Base-by-base conservation (phyloP, 441 rosid genomes). In the Sinapis alba region DNA sequence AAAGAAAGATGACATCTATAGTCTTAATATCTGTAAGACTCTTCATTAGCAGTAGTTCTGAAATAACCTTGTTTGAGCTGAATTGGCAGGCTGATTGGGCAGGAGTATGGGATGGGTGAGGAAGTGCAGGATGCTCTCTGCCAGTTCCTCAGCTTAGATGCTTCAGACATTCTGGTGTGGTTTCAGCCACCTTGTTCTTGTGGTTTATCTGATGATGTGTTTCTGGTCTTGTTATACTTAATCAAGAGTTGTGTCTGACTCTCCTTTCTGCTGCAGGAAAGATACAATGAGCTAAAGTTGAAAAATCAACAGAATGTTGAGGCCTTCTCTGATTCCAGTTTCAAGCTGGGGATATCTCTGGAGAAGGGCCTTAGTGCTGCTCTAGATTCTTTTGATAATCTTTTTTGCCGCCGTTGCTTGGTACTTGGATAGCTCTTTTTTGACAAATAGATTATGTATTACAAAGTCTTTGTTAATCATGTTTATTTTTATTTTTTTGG, bases 351-450 rank as follows among this genome's bases (percentile, higher is more conserved):
- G 72, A 83, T 91, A 60, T 72, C 60, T 61, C 69, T 72, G 45
- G 73, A 72, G 61, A 72, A 67, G 53, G 54, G 73, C 41, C 81
- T 78, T 71, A 79, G 83, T 82, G 91, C 91, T 82, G 94, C 97
- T 80, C 85, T 95, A 75, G 98, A 93, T 89, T 93, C 98, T 74
- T 91, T 91, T 75, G 98, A 93, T 86, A 93, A 91, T 81, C 90
- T 93, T 38, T 93, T 93, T 70, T 93, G 98, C 77, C 97, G 98
- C 34, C 98, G 94, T 69, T 93, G 98, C 85, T 78, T 93, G 96
- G 97, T 91, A 86, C 67, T 66, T 73, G 32, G 61, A 59, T 36
- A 21, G 19, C 62, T 32, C 57, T 69, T 74, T 65, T 34, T 57
- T 70, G 60, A 63, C 62, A 62, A 36, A 57, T 54, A 71, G 36